These are phyloP conservation scores for Endogone sp. DNA, from an alignment of 192 early-diverging fungal genomes.

Conservation along the genomic window DNA sequence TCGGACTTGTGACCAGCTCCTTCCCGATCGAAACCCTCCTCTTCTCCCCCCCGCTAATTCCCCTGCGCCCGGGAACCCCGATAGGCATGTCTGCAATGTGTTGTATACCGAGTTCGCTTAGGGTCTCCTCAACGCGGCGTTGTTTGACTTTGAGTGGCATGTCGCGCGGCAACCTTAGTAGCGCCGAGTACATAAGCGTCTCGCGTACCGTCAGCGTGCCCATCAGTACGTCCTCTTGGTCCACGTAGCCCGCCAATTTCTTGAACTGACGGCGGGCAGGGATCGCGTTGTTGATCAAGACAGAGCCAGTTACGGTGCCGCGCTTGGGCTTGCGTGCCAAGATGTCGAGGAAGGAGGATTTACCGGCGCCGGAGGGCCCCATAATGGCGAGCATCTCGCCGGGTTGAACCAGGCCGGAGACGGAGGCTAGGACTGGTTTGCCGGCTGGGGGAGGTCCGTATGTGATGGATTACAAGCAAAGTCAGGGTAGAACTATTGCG, in stretches of 20 bases:
- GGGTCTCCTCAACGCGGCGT: slow-evolving; percentile 44
- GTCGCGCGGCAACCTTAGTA: slow-evolving; percentile 61
- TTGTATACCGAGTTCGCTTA: slow-evolving; percentile 50
- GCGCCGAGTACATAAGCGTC: slow-evolving; percentile 76
- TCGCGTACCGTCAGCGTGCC: slow-evolving; percentile 88
- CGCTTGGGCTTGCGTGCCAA: slow-evolving; percentile 34
- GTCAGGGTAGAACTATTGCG: too few relatives aligned
- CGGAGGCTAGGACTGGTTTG: slow-evolving; percentile 58
- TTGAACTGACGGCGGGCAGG: slow-evolving; percentile 45
- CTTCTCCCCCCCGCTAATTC: slow-evolving; percentile 80
- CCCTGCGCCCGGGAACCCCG: slow-evolving; percentile 47
- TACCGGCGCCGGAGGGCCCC: slow-evolving; percentile 83
- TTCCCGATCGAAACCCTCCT: slow-evolving; percentile 79
- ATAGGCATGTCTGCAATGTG: slow-evolving; percentile 53
- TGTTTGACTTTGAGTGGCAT: slow-evolving; percentile 44
- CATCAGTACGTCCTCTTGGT: slow-evolving; percentile 89
- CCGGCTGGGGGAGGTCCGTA: slow-evolving; percentile 25
- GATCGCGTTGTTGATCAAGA: slow-evolving; percentile 50
- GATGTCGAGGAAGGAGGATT: slow-evolving; percentile 11
- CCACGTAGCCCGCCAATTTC: slow-evolving; percentile 68
- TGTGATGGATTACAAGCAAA: too few relatives aligned
- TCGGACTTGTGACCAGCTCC: slow-evolving; percentile 73
- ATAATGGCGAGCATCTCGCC: slow-evolving; percentile 84
- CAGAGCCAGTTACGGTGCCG: slow-evolving; percentile 36
- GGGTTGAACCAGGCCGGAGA: slow-evolving; percentile 69